These are phyloP conservation scores for Mortierella alpina DNA, from an alignment of 192 early-diverging fungal species.

Conservation along the genomic window DNA sequence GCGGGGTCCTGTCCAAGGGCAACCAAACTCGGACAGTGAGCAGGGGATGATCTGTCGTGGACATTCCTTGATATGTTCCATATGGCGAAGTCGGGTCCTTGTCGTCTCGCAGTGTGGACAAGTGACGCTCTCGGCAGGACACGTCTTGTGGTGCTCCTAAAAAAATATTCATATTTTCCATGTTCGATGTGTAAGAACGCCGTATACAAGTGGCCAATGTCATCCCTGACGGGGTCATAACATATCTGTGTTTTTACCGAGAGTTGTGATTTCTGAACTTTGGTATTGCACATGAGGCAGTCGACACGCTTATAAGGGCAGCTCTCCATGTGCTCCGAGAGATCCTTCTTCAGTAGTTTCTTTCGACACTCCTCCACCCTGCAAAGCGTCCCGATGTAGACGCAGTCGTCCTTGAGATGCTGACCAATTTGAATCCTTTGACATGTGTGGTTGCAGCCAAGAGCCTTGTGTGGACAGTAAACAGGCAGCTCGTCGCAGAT, in stretches of 20 bases:
- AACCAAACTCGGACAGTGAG: slow-evolving; percentile 62
- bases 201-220: too few relatives aligned
- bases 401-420: slow-evolving; percentile 69
- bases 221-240: too few relatives aligned
- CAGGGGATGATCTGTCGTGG: slow-evolving; percentile 57
- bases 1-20: slow-evolving; percentile 68
- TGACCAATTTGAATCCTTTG: slow-evolving; percentile 66
- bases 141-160: slow-evolving; percentile 65
- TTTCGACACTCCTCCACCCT: slow-evolving; percentile 64
- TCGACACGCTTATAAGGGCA: slow-evolving; percentile 64
- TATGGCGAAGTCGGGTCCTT: slow-evolving; percentile 49
- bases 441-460: slow-evolving; percentile 66
- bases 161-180: not conserved
- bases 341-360: slow-evolving; percentile 65
- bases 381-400: slow-evolving; percentile 62
- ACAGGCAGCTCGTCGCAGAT: slow-evolving; percentile 77
- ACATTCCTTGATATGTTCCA: slow-evolving; percentile 59
- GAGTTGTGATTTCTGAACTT: slow-evolving; percentile 59
- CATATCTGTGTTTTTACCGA: slow-evolving; percentile 53
- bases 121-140: slow-evolving; percentile 63
- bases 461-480: slow-evolving; percentile 61
- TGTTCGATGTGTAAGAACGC: not conserved
- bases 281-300: slow-evolving; percentile 67
- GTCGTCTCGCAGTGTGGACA: slow-evolving; percentile 67
- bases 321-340: slow-evolving; percentile 63